Evolutionary conservation across 495 filamentous ascomycete genomes (phyloP).

Genomic region (Talaromyces thailandensis): DNA sequence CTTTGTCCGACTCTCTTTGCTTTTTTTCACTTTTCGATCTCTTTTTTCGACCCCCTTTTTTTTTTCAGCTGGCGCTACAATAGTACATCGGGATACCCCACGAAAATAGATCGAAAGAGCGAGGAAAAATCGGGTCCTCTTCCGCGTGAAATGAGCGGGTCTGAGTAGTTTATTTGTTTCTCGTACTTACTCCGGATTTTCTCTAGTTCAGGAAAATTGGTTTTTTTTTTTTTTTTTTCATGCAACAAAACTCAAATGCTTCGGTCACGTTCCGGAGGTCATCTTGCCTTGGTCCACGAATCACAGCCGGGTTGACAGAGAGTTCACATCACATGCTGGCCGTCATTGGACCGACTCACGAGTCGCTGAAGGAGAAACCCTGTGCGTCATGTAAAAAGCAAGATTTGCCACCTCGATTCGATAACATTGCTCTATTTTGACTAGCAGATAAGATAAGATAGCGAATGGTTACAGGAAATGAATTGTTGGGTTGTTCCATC

Average conservation of each 20-base stretch:
- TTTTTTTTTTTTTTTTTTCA: not conserved
- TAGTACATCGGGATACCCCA: conserved; percentile 2
- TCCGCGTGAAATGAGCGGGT: not conserved
- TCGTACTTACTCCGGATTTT: not conserved
- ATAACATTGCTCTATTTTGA: not conserved
- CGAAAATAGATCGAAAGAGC: not conserved
- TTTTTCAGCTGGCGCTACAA: not conserved
- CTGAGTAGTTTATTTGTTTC: not conserved
- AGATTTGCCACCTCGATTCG: not conserved
- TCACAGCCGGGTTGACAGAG: not conserved
- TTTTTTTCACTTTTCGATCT: not conserved
- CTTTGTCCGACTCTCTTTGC: not conserved
- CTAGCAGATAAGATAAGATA: not conserved
- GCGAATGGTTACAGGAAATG: not conserved
- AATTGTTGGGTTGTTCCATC: not conserved
- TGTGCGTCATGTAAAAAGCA: not conserved
- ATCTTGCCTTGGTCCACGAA: conserved; percentile 1
- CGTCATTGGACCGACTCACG: not conserved
- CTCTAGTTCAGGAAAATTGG: not conserved
- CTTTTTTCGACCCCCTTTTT: not conserved
- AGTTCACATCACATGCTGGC: not conserved
- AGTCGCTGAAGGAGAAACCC: not conserved
- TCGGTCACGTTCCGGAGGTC: not conserved
- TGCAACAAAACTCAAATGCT: not conserved
- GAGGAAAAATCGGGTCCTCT: conserved; percentile 4